These are phyloP conservation scores for Zelopaecilomyces penicillatus DNA, from an alignment of 2,329 filamentous ascomycete genomes.

Conservation along the genomic window DNA sequence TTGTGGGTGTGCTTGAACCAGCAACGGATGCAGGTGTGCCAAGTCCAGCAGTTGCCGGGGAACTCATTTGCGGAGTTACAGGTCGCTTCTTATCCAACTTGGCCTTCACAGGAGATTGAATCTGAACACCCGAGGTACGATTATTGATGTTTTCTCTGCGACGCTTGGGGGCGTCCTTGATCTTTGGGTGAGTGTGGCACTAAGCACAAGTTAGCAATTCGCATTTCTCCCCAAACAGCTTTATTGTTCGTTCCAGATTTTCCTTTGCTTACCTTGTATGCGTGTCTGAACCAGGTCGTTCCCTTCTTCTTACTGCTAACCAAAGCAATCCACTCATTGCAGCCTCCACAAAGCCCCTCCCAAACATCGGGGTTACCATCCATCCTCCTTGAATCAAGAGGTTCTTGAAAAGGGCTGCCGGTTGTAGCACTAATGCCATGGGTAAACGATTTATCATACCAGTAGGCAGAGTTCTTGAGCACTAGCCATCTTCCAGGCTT, in stretches of 20 bases:
- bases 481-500: slow-evolving; percentile 80
- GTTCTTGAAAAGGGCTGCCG: slow-evolving; percentile 68
- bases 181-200: slow-evolving; percentile 65
- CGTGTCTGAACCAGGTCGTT: slow-evolving; percentile 86
- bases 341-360: slow-evolving; percentile 71
- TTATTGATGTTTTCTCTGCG: slow-evolving; percentile 53
- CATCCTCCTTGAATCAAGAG: slow-evolving; percentile 65
- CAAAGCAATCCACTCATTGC: slow-evolving; percentile 71
- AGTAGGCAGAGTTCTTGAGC: slow-evolving; percentile 83
- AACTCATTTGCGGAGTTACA: slow-evolving; percentile 16
- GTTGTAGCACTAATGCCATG: slow-evolving; percentile 80
- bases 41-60: slow-evolving; percentile 2
- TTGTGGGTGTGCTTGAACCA: too few species aligned
- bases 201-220: slow-evolving; percentile 24
- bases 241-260: slow-evolving; percentile 4
- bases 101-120: slow-evolving; percentile 36
- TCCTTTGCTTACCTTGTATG: slow-evolving; percentile 60
- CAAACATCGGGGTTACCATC: slow-evolving; percentile 75
- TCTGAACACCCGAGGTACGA: slow-evolving; percentile 27
- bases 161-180: slow-evolving; percentile 62
- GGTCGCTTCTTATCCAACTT: slow-evolving; percentile 36
- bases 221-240: background rate
- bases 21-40: background rate
- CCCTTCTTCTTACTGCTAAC: slow-evolving; percentile 86
- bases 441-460: slow-evolving; percentile 88